Percentiles rank a stretch among this genome's conserved stretches.
Conservation (phyloP, 768 basidiomycete species). For the Suillus decipiens region DNA sequence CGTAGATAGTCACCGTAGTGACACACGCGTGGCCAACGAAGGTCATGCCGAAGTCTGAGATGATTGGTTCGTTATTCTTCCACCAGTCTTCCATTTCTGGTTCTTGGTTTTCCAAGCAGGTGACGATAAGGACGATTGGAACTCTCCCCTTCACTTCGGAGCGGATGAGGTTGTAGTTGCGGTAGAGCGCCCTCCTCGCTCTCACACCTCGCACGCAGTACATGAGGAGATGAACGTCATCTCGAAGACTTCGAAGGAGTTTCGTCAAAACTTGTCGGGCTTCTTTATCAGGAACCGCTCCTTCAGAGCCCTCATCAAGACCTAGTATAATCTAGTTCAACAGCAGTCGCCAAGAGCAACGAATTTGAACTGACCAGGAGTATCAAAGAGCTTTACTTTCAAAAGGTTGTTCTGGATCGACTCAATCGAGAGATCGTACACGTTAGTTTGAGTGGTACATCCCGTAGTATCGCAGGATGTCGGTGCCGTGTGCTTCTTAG, state of each 20-base stretch:
- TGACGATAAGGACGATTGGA: slow-evolving; percentile 34
- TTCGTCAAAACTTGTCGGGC: slow-evolving; percentile 28
- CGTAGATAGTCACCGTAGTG: slow-evolving; percentile 10
- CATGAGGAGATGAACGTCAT: slow-evolving; percentile 34
- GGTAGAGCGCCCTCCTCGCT: slow-evolving; percentile 24
- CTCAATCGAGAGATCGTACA: background rate
- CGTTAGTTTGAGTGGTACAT: slow-evolving; percentile 14
- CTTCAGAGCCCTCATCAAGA: slow-evolving; percentile 32
- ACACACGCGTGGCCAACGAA: slow-evolving; percentile 44
- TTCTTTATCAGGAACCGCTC: slow-evolving; percentile 25
- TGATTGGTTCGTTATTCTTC: slow-evolving; percentile 33
- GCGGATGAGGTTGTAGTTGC: slow-evolving; percentile 35
- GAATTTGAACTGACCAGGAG: slow-evolving; percentile 12
- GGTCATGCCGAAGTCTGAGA: slow-evolving; percentile 35
- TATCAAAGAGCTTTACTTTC: slow-evolving; percentile 33
- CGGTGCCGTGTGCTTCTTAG: slow-evolving; percentile 30
- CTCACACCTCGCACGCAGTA: slow-evolving; percentile 36
- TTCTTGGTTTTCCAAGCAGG: slow-evolving; percentile 36
- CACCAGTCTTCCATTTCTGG: slow-evolving; percentile 41
- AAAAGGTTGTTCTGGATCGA: background rate
- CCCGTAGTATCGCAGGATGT: slow-evolving; percentile 20
- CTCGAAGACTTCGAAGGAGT: slow-evolving; percentile 35
- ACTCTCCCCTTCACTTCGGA: slow-evolving; percentile 28
- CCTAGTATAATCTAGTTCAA: slow-evolving; percentile 18
- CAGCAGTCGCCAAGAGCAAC: background rate